A percentile compares a stretch with the other conserved stretches of the same genome.
These are phyloP conservation scores for Celoporthe dispersa DNA, from an alignment of 2,329 filamentous ascomycete genomes.

Conservation along the genomic window DNA sequence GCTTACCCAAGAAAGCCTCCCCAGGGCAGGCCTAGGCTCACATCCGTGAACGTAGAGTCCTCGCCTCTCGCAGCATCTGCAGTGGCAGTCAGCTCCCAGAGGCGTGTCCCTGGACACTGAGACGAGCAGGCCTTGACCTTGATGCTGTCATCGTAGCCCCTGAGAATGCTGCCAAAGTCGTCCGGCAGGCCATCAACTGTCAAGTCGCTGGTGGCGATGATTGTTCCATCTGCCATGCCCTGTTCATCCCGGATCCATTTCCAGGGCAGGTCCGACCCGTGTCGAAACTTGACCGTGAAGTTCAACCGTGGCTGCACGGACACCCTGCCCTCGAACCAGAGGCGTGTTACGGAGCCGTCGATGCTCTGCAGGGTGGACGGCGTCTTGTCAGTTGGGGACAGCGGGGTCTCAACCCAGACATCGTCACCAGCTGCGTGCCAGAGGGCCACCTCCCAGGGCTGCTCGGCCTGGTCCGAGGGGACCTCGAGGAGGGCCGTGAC, in stretches of 20 bases:
- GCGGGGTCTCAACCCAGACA: slow-evolving; percentile 58
- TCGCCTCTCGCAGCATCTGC: slow-evolving; percentile 62
- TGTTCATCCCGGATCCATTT: slow-evolving; percentile 72
- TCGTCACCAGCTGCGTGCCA: slow-evolving; percentile 66
- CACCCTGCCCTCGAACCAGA: slow-evolving; percentile 61
- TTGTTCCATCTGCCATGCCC: slow-evolving; percentile 64
- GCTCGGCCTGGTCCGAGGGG: slow-evolving; percentile 54
- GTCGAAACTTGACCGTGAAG: slow-evolving; percentile 75
- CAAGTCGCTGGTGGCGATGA: slow-evolving; percentile 54
- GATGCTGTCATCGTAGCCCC: slow-evolving; percentile 60
- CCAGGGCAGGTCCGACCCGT: slow-evolving; percentile 59
- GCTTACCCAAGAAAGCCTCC: slow-evolving; percentile 57
- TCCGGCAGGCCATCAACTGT: slow-evolving; percentile 39
- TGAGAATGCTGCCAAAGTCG: slow-evolving; percentile 60
- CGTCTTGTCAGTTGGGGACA: slow-evolving; percentile 37
- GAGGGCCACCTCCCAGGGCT: slow-evolving; percentile 72
- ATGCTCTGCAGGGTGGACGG: slow-evolving; percentile 58
- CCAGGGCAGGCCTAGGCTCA: slow-evolving; percentile 67
- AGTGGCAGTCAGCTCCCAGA: slow-evolving; percentile 69
- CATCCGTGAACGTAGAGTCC: slow-evolving; percentile 59
- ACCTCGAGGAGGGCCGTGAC: slow-evolving; percentile 76
- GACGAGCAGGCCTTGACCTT: slow-evolving; percentile 59
- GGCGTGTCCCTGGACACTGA: slow-evolving; percentile 68
- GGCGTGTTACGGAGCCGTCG: slow-evolving; percentile 40
- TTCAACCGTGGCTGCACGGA: slow-evolving; percentile 52